These are phyloP conservation scores for Pseudohalonectria lignicola DNA, from an alignment of 2,329 filamentous ascomycete genomes.

Conservation along the genomic window DNA sequence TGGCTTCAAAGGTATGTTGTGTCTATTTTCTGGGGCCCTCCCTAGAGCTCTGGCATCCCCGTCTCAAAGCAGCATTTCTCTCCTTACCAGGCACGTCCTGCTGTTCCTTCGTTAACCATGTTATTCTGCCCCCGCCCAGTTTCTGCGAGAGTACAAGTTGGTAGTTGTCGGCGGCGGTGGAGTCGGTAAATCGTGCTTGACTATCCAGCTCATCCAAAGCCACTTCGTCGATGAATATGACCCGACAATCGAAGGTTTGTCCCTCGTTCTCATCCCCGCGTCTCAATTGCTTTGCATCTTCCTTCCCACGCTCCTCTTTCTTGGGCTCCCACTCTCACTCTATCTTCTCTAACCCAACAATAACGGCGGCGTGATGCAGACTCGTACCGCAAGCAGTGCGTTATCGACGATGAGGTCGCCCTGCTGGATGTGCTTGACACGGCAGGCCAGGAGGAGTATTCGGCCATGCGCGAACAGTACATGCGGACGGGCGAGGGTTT, in stretches of 20 bases:
- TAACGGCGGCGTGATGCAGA: constrained; percentile 42
- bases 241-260: constrained; percentile 92
- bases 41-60: not conserved
- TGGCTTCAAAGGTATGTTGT: not conserved
- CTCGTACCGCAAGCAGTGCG: constrained; percentile 99
- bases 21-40: too few species aligned
- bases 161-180: constrained; percentile 97
- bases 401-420: constrained; percentile 96
- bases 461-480: constrained; percentile 98
- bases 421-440: constrained; percentile 97
- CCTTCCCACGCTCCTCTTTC: not conserved
- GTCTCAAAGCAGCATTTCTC: too few species aligned
- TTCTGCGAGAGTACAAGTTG: constrained; percentile 85
- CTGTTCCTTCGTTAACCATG: too few species aligned
- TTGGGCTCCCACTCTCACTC: too few species aligned
- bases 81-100: too few species aligned
- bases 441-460: constrained; percentile 97
- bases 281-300: not conserved
- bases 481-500: constrained; percentile 99
- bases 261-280: constrained; percentile 2
- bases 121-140: constrained; percentile 33
- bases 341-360: too few species aligned
- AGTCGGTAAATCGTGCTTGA: constrained; percentile 98
- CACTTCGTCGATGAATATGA: constrained; percentile 99
- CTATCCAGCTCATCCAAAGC: constrained; percentile 89